A percentile compares a stretch with the other conserved stretches of the same genome.
Conservation (phyloP, 768 basidiomycete genomes). For the Tulasnella sp. region DNA sequence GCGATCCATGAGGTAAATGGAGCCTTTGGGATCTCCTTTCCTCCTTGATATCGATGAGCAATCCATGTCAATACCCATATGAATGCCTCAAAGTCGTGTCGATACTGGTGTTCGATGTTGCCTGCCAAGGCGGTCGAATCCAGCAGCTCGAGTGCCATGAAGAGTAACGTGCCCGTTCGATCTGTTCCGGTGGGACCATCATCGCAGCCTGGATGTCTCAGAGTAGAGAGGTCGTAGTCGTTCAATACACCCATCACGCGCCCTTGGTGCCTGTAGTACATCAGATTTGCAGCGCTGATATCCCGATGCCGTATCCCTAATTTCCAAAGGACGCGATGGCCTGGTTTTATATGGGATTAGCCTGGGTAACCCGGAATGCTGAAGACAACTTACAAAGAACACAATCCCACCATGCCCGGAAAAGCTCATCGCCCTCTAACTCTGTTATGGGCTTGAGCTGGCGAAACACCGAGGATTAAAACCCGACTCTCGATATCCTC, state of each 20-base stretch:
- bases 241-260: conserved; percentile 21
- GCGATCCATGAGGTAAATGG: neutral
- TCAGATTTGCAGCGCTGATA: conserved; percentile 26
- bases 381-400: conserved; percentile 22
- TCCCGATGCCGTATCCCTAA: conserved; percentile 24
- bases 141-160: conserved; percentile 27
- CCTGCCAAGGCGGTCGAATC: conserved; percentile 15
- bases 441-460: conserved; percentile 24
- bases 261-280: conserved; percentile 20
- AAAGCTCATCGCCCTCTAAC: conserved; percentile 22
- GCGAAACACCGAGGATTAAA: no score
- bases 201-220: no score
- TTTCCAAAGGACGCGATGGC: conserved; percentile 24
- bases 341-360: conserved; percentile 23
- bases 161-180: conserved; percentile 24
- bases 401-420: conserved; percentile 22
- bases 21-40: neutral
- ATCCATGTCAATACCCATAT: conserved; percentile 22
- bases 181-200: no score
- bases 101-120: conserved; percentile 20
- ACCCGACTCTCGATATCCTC: no score
- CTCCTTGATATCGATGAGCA: neutral
- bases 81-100: conserved; percentile 28
- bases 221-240: no score
- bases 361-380: conserved; percentile 22